Conservation (phyloP, 305 asterid genomes). For the Fraxinus baroniana region DNA sequence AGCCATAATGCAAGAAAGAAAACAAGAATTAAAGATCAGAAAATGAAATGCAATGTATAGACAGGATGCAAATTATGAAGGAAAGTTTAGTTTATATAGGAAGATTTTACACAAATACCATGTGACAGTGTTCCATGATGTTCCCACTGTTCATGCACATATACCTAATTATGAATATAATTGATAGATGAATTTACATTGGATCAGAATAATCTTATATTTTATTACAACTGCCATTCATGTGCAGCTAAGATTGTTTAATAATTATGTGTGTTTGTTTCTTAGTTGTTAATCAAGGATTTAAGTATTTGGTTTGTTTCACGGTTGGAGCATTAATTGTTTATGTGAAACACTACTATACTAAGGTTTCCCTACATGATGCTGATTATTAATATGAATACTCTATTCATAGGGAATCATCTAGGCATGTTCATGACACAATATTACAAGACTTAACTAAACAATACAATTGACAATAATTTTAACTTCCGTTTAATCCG, state of each 20-base stretch:
- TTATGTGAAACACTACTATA: not conserved
- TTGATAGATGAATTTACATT: not conserved
- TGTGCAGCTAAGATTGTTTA: not conserved
- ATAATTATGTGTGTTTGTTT: not conserved
- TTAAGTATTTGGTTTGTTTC: not conserved
- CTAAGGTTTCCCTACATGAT: not conserved
- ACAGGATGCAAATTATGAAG: not conserved
- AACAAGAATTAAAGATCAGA: not conserved
- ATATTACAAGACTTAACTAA: not conserved
- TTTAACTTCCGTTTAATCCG: not conserved
- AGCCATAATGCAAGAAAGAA: not conserved
- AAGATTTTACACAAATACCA: not conserved
- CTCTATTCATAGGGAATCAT: not conserved
- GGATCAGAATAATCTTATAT: not conserved
- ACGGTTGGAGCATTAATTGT: not conserved
- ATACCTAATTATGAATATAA: not conserved
- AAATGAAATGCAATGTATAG: not conserved
- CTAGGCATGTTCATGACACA: not conserved
- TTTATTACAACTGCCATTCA: not conserved
- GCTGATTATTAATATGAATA: not conserved
- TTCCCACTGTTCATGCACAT: conserved; percentile 5
- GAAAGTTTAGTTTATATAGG: conserved; percentile 9
- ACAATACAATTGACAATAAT: not conserved
- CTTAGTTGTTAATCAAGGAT: not conserved
- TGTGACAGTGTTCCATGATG: conserved; percentile 1